Evolutionary conservation across 2,329 filamentous ascomycete species (phyloP).

Genomic region (Cytospora mali): DNA sequence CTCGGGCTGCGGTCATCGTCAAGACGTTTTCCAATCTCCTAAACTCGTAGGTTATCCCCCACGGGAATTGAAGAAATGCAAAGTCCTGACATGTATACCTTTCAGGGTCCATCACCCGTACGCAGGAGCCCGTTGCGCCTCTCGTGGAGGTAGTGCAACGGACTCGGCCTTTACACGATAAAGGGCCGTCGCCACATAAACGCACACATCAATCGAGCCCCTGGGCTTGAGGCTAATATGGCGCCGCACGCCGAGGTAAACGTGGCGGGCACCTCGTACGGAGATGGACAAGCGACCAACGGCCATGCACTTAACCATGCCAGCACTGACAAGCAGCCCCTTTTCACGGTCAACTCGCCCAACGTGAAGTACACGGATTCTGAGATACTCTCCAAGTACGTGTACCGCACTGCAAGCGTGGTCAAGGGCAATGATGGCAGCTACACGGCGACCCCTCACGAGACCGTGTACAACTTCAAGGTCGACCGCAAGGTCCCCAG

Average conservation of each 20-base stretch:
- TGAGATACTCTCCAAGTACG: constrained; percentile 92
- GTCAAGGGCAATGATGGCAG: constrained; percentile 69
- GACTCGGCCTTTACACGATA: constrained; percentile 64
- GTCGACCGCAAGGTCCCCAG: constrained; percentile 91
- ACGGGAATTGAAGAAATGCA: constrained; percentile 24
- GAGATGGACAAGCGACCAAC: constrained; percentile 55
- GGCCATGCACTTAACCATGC: constrained; percentile 37
- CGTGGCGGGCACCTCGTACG: constrained; percentile 57
- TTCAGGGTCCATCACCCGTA: constrained; percentile 89
- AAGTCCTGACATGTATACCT: constrained; percentile 33
- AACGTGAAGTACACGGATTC: constrained; percentile 89
- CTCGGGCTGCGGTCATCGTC: constrained; percentile 68
- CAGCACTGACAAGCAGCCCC: constrained; percentile 54
- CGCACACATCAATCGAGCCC: constrained; percentile 33
- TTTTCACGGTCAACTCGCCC: constrained; percentile 88
- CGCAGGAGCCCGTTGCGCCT: constrained; percentile 93
- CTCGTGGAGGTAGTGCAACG: constrained; percentile 81
- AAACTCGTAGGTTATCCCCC: constrained; percentile 73
- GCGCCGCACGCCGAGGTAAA: constrained; percentile 81
- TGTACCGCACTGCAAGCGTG: constrained; percentile 91
- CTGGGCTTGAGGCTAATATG: constrained; percentile 60
- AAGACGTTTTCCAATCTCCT: constrained; percentile 99
- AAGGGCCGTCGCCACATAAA: constrained; percentile 40
- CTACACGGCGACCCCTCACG: constrained; percentile 81
- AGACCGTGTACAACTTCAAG: constrained; percentile 96